Base-by-base conservation (phyloP, 352 stramenopile species). In the Globisporangium carolinianum region DNA sequence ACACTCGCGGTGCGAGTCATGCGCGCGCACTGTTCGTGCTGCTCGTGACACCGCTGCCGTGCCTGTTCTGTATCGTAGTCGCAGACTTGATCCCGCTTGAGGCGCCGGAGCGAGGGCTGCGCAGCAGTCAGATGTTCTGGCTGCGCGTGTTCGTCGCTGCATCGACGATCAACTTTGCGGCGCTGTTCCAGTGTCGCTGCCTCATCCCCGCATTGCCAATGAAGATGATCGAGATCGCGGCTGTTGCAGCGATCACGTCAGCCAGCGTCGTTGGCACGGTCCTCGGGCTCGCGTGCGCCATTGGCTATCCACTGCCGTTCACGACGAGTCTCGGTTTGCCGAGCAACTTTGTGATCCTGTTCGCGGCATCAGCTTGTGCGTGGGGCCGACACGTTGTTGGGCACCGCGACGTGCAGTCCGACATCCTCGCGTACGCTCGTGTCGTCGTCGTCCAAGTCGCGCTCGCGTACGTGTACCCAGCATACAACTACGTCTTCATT, bases 241-340 rank as follows among this genome's bases (percentile, higher is more conserved):
- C 47, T 58, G 0, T 60, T 51, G 24, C 12, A 55, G 39, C 4
- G 32, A 75, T 0, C 61, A 60, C 0, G 11, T 60, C 1, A 6
- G 12, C 0, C 59, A 12, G 6, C 10, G 38, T 8, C 10, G 38
- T 11, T 42, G 38, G 38, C 38, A 11, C 0, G 6, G 38, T 8
- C 38, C 1, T 42, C 10, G 38, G 38, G 10, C 38, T 42, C 38
- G 38, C 38, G 10, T 12, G 6, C 7, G 6, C 7, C 7, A 42
- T 79, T 42, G 71, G 71, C 0, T 76, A 71, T 48, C 68, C 68
- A 6, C 49, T 76, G 8, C 68, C 68, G 1, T 76, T 76, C 51
- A 63, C 53, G 17, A 65, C 75, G 6, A 58, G 65, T 18, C 37
- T 55, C 17, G 50, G 50, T 5, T 11, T 12, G 6, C 37, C 50